These are phyloP conservation scores for Ophiostoma sp. DNA, from an alignment of 2,329 filamentous ascomycete genomes.

Conservation along the genomic window DNA sequence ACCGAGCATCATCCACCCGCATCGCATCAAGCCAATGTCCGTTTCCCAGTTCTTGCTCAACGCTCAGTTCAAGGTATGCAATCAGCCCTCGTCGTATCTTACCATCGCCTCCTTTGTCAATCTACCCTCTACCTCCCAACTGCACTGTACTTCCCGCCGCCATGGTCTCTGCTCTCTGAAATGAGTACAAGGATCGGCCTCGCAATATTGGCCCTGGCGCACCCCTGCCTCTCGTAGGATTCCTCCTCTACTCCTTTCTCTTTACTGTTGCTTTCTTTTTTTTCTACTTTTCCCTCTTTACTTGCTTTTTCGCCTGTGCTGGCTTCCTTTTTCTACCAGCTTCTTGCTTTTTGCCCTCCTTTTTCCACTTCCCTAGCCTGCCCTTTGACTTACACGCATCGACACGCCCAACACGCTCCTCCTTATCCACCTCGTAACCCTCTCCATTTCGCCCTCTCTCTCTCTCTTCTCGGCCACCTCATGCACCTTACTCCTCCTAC, in stretches of 20 bases:
- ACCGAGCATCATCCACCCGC: neutral
- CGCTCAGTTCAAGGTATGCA: neutral
- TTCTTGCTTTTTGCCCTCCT: neutral
- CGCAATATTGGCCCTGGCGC: neutral
- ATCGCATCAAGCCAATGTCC: neutral
- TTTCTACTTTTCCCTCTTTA: neutral
- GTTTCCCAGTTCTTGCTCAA: too few relatives aligned
- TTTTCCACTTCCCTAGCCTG: too few relatives aligned
- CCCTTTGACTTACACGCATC: slow-evolving; percentile 3
- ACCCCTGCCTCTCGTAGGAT: slow-evolving; percentile 1
- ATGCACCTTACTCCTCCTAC: too few relatives aligned
- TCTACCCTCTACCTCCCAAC: neutral
- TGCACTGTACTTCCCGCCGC: neutral
- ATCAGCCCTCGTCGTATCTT: too few relatives aligned
- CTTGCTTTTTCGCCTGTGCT: neutral
- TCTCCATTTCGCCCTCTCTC: too few relatives aligned
- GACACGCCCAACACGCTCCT: neutral
- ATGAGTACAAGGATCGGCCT: slow-evolving; percentile 10
- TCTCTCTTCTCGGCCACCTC: too few relatives aligned
- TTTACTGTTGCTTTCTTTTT: neutral
- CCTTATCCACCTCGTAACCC: too few relatives aligned
- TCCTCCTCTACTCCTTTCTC: neutral
- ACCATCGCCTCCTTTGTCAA: neutral
- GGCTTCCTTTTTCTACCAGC: neutral
- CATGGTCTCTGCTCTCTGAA: neutral